These are phyloP conservation scores for Penicillium expansum DNA, from an alignment of 2,329 filamentous ascomycete species.

Conservation along the genomic window DNA sequence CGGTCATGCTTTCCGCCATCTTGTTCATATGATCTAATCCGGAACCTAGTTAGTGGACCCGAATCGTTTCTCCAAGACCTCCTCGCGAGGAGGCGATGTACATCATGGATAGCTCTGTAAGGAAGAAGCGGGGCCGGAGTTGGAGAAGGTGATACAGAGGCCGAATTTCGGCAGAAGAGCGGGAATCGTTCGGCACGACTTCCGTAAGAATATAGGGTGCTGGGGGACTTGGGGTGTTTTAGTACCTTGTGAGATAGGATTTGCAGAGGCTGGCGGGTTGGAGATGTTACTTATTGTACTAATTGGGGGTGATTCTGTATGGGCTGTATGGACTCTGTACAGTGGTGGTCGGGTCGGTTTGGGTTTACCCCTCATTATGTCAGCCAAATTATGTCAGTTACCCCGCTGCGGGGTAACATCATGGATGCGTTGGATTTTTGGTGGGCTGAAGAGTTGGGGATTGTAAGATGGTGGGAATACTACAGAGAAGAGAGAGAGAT, in stretches of 20 bases:
- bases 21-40: background rate
- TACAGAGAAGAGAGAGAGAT: background rate
- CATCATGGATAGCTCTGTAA: background rate
- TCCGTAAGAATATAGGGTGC: background rate
- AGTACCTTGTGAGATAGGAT: background rate
- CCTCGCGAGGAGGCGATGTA: conserved; percentile 14
- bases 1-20: background rate
- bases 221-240: background rate
- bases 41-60: conserved; percentile 8
- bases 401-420: background rate
- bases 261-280: background rate
- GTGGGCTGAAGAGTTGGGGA: background rate
- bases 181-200: conserved; percentile 9
- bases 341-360: background rate
- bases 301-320: background rate
- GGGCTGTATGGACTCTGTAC: background rate
- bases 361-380: conserved; percentile 28
- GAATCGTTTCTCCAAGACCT: conserved; percentile 19
- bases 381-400: conserved; percentile 1
- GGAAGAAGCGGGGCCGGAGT: conserved; percentile 16
- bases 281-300: background rate
- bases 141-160: conserved; percentile 16
- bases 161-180: conserved; percentile 20
- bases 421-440: background rate
- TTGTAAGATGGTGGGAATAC: background rate